Evolutionary conservation across 768 basidiomycete species (phyloP), one percentile per base, ranked within the genome.

Genomic region (Terana coerulea): DNA sequence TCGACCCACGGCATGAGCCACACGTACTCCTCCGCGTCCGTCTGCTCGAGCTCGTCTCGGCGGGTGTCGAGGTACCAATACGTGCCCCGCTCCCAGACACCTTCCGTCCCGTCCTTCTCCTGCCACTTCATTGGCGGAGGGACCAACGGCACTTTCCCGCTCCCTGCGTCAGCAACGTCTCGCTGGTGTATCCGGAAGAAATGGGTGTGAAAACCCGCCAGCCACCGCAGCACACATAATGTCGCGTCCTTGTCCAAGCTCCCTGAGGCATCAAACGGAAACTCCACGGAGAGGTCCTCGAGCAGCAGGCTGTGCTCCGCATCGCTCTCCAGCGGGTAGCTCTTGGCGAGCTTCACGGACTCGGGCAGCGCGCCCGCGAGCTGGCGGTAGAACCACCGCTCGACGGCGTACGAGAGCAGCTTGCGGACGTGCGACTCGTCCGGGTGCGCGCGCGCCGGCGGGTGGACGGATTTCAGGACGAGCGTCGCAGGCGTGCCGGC

Each of bases 1-100:
- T 58, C 53, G n/a, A 58, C 39, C 56, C 56, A 58, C 4, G 56
- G 56, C 39, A 54, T 8, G n/a, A 54, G 44, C 56, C 52, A 58
- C 5, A 14, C 36, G 29, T 58, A 45, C 45, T 51, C 43, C 12
- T 47, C 56, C 33, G 31, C 35, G 21, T 58, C 49, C 3, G 35
- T 54, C 49, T 54, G 29, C 15, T 39, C 56, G 3, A 58, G 49
- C 41, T 58, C 56, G 26, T 58, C 53, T 31, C 49, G 30, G 3
- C 56, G 42, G 1, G 53, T 58, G 30, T 58, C 56, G 17, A 54
- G 50, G 39, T 58, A 58, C 43, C 48, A 58, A 29, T 58, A 58
- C 24, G 53, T 54, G 3, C 56, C 56, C 19, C 53, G 31, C 49
- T 43, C 34, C 56, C 56, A 58, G 25, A 58, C 46, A 0, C 56